Percentiles rank a stretch among this genome's conserved stretches.
phyloP scores from a whole-genome alignment of 2,329 filamentous ascomycete genomes.

The Trichophyton equinum region DNA sequence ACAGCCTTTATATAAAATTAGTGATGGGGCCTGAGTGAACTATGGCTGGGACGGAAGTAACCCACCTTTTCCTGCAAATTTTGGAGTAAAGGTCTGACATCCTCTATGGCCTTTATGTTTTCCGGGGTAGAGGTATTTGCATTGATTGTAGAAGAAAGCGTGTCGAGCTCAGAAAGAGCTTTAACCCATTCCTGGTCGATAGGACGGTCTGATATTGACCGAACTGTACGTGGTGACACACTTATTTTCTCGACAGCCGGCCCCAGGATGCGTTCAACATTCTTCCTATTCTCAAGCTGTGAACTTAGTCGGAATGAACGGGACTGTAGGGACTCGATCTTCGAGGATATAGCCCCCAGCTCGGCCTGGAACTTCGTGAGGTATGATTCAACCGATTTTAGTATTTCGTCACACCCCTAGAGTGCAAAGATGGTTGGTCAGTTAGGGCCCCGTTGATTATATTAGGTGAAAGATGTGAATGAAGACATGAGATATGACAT shows the following conservation, averaged over 20 bases:
- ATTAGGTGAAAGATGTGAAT: no score
- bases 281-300: conserved; percentile 75
- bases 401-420: conserved; percentile 73
- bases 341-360: conserved; percentile 77
- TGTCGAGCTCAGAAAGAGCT: conserved; percentile 71
- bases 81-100: conserved; percentile 72
- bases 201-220: conserved; percentile 72
- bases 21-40: background rate
- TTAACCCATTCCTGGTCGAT: conserved; percentile 86
- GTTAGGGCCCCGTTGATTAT: background rate
- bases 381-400: conserved; percentile 86
- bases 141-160: conserved; percentile 59
- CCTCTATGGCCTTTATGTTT: conserved; percentile 63
- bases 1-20: conserved; percentile 47
- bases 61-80: conserved; percentile 68
- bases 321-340: conserved; percentile 86
- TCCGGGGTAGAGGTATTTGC: conserved; percentile 49
- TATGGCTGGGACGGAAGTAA: background rate
- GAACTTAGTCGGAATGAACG: conserved; percentile 73
- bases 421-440: conserved; percentile 7
- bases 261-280: conserved; percentile 75
- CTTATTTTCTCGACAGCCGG: conserved; percentile 87
- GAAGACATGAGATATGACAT: conserved; percentile 8
- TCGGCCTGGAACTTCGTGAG: conserved; percentile 88
- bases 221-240: conserved; percentile 70